A percentile compares a stretch with the other conserved stretches of the same genome.
These are phyloP conservation scores for Cytospora piceae DNA, from an alignment of 2,329 filamentous ascomycete genomes.

Conservation along the genomic window DNA sequence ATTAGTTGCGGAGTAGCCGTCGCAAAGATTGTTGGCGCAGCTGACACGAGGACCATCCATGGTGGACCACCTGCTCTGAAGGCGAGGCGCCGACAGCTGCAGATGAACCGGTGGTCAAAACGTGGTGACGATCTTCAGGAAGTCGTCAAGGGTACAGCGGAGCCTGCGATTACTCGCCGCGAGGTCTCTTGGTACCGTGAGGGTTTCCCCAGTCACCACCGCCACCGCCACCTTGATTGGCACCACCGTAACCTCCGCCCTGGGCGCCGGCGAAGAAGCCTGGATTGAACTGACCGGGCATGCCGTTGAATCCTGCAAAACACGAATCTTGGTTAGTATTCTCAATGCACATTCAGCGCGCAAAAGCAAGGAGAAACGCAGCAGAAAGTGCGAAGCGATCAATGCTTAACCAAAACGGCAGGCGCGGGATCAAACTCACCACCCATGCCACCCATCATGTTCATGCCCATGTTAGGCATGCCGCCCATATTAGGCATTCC, in stretches of 20 bases:
- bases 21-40: not conserved
- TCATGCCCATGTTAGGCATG: constrained; percentile 47
- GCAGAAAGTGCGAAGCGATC: not conserved
- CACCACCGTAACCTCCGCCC: constrained; percentile 63
- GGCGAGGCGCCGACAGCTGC: not conserved
- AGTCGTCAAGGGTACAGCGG: not conserved
- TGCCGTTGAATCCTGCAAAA: constrained; percentile 64
- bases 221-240: constrained; percentile 58
- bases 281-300: constrained; percentile 72
- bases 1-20: not conserved
- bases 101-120: not conserved
- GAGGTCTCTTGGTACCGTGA: constrained; percentile 77
- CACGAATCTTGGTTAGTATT: constrained; percentile 32
- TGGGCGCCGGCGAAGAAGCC: constrained; percentile 68
- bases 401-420: not conserved
- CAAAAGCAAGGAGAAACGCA: not conserved
- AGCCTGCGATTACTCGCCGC: constrained; percentile 61
- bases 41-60: not conserved
- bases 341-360: not conserved
- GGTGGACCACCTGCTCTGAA: not conserved
- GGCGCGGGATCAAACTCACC: constrained; percentile 37
- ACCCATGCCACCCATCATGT: constrained; percentile 55
- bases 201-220: constrained; percentile 73
- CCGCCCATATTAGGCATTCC: constrained; percentile 40
- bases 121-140: not conserved